Percentiles rank a stretch among this genome's conserved stretches.
Conservation (phyloP, 495 filamentous ascomycete species). For the Talaromyces wortmannii region DNA sequence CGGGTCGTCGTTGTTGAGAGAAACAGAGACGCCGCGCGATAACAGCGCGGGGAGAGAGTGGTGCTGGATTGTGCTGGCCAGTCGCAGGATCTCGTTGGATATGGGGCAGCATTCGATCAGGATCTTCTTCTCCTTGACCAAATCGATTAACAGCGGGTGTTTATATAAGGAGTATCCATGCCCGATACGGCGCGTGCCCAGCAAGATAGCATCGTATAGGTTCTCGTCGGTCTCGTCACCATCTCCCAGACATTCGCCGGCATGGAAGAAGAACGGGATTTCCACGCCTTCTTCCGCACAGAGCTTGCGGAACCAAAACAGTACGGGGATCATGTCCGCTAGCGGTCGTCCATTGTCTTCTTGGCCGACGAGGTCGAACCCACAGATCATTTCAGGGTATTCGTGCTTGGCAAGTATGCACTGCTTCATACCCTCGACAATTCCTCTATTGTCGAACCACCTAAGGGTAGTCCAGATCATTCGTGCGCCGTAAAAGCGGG, state of each 20-base stretch:
- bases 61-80: constrained; percentile 66
- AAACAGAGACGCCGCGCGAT: constrained; percentile 65
- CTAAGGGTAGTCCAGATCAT: constrained; percentile 84
- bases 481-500: constrained; percentile 74
- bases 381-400: constrained; percentile 76
- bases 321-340: constrained; percentile 66
- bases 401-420: constrained; percentile 73
- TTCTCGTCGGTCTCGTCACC: constrained; percentile 73
- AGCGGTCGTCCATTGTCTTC: constrained; percentile 75
- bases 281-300: constrained; percentile 72
- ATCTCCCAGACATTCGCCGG: constrained; percentile 77
- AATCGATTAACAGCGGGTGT: constrained; percentile 80
- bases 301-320: constrained; percentile 88
- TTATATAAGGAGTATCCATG: constrained; percentile 85
- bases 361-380: constrained; percentile 84
- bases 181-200: constrained; percentile 83
- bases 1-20: constrained; percentile 81
- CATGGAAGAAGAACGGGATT: constrained; percentile 95
- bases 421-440: constrained; percentile 74
- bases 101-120: constrained; percentile 83
- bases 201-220: constrained; percentile 81
- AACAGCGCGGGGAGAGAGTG: constrained; percentile 81
- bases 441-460: constrained; percentile 48
- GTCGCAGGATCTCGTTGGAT: constrained; percentile 74
- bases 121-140: constrained; percentile 82